Percentiles rank a stretch among this genome's conserved stretches.
Conservation (phyloP, 2,329 filamentous ascomycete genomes). For the Microsporum canis region DNA sequence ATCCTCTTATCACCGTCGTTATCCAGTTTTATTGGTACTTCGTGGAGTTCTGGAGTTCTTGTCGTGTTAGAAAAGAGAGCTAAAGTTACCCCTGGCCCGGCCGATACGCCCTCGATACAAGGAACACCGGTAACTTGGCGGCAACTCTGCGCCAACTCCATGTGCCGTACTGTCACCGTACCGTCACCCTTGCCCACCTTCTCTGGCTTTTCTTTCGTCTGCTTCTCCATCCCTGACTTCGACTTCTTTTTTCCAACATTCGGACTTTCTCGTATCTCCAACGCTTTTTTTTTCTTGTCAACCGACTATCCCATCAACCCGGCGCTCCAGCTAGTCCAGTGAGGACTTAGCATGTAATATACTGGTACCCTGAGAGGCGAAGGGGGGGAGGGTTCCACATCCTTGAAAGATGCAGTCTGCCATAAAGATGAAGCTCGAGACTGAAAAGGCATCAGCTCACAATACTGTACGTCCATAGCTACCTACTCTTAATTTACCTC, state of each 20-base stretch:
- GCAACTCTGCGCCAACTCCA: background rate
- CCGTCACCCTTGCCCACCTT: background rate
- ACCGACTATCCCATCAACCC: background rate
- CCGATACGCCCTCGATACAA: background rate
- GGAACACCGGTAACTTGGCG: background rate
- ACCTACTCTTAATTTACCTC: background rate
- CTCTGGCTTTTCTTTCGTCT: background rate
- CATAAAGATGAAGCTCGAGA: conserved; percentile 3
- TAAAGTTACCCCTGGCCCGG: background rate
- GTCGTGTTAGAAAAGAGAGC: background rate
- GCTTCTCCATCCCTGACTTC: background rate
- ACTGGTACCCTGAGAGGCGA: background rate
- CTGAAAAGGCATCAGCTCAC: conserved; percentile 1
- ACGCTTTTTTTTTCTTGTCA: background rate
- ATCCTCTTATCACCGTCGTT: too few species aligned
- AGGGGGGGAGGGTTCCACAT: conserved; percentile 1
- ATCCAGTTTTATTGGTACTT: background rate
- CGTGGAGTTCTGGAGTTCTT: background rate
- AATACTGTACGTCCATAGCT: conserved; percentile 1
- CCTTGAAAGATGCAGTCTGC: conserved; percentile 3
- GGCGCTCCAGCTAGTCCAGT: background rate
- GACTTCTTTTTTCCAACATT: background rate
- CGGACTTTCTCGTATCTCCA: background rate
- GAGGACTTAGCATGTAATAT: conserved; percentile 2
- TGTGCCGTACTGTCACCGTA: background rate